Base-by-base conservation (phyloP, 768 basidiomycete genomes). In the Calocera cornea region DNA sequence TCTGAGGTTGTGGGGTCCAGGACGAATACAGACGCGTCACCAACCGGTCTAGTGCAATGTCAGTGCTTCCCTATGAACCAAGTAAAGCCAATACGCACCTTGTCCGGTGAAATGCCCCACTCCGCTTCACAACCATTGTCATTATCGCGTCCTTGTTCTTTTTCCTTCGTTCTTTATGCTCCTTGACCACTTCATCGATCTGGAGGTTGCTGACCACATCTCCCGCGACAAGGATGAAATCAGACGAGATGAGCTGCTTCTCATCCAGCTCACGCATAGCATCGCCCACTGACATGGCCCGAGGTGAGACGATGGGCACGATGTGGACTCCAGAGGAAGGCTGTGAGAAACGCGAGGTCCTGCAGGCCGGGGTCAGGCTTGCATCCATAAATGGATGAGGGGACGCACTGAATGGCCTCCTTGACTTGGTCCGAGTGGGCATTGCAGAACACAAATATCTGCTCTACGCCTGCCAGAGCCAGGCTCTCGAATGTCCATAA, bases 401-500 rank as follows among this genome's bases (percentile, higher is more conserved):
- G n/a, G 67, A 78, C 86, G 74, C 72, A 95, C 95, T 82, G 84
- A 73, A 97, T 90, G 67, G 87, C 90, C 16, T 83, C 81, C 75
- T 92, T 89, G 72, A 97, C 87, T 72, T 88, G 87, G 64, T 89
- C 87, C 10, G 92, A 85, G 76, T 95, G 90, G 64, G 92, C 95
- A 68, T 91, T 85, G 75, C 94, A 95, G 72, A 98, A 86, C 54
- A 99, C 89, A 75, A 97, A 95, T 68, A 97, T 90, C 78, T 97
- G 92, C 75, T 95, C 91, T 38, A 99, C 93, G 66, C 93, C 93
- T 36, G 93, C 92, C n/a, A 97, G 81, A 33, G 92, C 87, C 38
- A 99, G 84, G 75, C 89, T 89, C 75, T 99, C 97, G 69, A 98
- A 87, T 1, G 97, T 97, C 94, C 95, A 98, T 72, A 92, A 91